These are phyloP conservation scores for Elongisporangium senticosum DNA, from an alignment of 352 stramenopile genomes.

Conservation along the genomic window DNA sequence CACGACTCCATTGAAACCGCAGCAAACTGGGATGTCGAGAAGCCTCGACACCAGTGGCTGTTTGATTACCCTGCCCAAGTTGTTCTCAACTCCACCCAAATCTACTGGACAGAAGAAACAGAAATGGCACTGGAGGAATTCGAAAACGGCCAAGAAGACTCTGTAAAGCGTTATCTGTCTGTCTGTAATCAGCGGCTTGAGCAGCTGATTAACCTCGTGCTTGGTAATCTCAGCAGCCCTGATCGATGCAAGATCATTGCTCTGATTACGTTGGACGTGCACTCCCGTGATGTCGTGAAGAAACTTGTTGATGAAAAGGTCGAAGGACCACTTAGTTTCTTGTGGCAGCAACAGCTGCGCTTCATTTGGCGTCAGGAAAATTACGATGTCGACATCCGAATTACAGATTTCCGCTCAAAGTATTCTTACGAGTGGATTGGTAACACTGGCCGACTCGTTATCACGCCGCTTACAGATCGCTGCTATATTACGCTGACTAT, in stretches of 20 bases:
- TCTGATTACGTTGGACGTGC: slow-evolving; percentile 95
- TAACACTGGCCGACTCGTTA: slow-evolving; percentile 90
- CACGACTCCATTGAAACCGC: slow-evolving; percentile 83
- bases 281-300: slow-evolving; percentile 92
- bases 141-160: slow-evolving; percentile 85
- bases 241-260: slow-evolving; percentile 94
- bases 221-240: slow-evolving; percentile 81
- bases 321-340: slow-evolving; percentile 81
- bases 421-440: slow-evolving; percentile 89
- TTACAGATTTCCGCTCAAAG: slow-evolving; percentile 95
- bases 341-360: slow-evolving; percentile 86
- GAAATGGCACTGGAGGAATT: slow-evolving; percentile 88
- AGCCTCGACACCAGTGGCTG: slow-evolving; percentile 95
- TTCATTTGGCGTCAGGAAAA: slow-evolving; percentile 92
- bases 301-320: slow-evolving; percentile 85
- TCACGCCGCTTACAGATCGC: slow-evolving; percentile 94
- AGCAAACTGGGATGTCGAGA: slow-evolving; percentile 93
- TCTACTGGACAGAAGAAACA: slow-evolving; percentile 97
- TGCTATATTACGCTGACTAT: slow-evolving; percentile 98
- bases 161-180: slow-evolving; percentile 74
- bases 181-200: slow-evolving; percentile 85
- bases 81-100: slow-evolving; percentile 82
- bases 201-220: slow-evolving; percentile 90
- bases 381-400: slow-evolving; percentile 94
- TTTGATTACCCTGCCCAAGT: slow-evolving; percentile 95